A percentile compares a stretch with the other conserved stretches of the same genome.
These are phyloP conservation scores for Colletotrichum aenigma DNA, from an alignment of 2,329 filamentous ascomycete species.

Conservation along the genomic window DNA sequence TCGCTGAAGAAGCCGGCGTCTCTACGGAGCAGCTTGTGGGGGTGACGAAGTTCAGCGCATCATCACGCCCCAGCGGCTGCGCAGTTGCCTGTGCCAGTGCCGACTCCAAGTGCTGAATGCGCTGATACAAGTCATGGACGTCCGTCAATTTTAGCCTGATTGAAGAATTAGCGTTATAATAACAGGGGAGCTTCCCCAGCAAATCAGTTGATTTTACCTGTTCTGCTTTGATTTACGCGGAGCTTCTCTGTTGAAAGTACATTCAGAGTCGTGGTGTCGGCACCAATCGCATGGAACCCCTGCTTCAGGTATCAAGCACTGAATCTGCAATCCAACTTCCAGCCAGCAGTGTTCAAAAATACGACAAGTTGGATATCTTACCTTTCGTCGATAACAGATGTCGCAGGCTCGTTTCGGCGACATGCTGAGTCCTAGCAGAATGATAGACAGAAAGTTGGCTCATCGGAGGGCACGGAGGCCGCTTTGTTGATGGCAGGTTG, in stretches of 20 bases:
- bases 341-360: neutral
- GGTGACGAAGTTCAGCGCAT: neutral
- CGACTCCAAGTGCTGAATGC: neutral
- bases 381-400: slow-evolving; percentile 3
- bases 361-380: neutral
- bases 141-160: neutral
- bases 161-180: neutral
- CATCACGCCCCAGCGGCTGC: neutral
- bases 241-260: neutral
- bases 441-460: neutral
- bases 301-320: neutral
- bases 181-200: neutral
- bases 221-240: neutral
- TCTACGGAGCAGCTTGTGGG: neutral
- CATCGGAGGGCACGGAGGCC: neutral
- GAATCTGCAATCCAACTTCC: neutral
- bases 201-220: neutral
- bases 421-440: neutral
- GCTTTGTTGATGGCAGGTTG: neutral
- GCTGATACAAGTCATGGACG: neutral
- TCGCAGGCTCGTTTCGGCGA: slow-evolving; percentile 7
- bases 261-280: neutral
- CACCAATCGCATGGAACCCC: slow-evolving; percentile 7
- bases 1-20: neutral
- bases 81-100: neutral